phyloP scores from a whole-genome alignment of 192 early-diverging fungal species.

The Coemansia sp. region DNA sequence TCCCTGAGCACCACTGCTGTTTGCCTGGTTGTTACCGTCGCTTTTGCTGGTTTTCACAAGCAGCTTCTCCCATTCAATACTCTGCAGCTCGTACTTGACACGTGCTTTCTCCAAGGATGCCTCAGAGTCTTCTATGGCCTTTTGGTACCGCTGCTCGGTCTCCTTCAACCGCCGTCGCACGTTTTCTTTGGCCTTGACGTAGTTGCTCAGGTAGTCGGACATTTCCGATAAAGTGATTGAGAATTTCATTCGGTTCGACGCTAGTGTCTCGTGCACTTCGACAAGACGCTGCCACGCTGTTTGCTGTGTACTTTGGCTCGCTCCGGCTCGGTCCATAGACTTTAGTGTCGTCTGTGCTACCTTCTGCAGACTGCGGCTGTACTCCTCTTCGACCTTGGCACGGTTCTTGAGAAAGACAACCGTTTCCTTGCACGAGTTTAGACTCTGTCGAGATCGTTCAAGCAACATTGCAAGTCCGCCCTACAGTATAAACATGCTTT shows the following conservation, averaged over 20 bases:
- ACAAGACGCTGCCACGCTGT: slow-evolving; percentile 72
- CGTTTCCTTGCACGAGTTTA: slow-evolving; percentile 57
- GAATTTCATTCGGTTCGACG: slow-evolving; percentile 76
- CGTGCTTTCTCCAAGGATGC: slow-evolving; percentile 78
- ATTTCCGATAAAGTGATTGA: slow-evolving; percentile 65
- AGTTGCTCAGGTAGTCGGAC: slow-evolving; percentile 73
- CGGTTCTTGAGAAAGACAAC: slow-evolving; percentile 80
- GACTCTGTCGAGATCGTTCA: slow-evolving; percentile 47
- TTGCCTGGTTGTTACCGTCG: slow-evolving; percentile 5
- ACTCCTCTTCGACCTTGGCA: slow-evolving; percentile 90
- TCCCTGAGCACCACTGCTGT: background rate
- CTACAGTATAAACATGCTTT: slow-evolving; percentile 11
- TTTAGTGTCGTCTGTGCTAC: slow-evolving; percentile 63
- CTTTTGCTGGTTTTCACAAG: slow-evolving; percentile 50
- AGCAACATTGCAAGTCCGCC: slow-evolving; percentile 43
- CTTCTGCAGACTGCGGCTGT: slow-evolving; percentile 77
- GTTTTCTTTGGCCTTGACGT: slow-evolving; percentile 44
- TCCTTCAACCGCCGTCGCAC: slow-evolving; percentile 71
- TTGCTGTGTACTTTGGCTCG: slow-evolving; percentile 62
- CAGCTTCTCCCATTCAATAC: slow-evolving; percentile 84
- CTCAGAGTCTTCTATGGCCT: slow-evolving; percentile 76
- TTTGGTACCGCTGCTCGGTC: slow-evolving; percentile 69
- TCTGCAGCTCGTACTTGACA: slow-evolving; percentile 72
- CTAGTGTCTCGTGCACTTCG: slow-evolving; percentile 81
- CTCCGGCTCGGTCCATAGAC: slow-evolving; percentile 54